Evolutionary conservation across 1,139 yeast genomes (phyloP).

Genomic region (Zygosaccharomyces sapae): DNA sequence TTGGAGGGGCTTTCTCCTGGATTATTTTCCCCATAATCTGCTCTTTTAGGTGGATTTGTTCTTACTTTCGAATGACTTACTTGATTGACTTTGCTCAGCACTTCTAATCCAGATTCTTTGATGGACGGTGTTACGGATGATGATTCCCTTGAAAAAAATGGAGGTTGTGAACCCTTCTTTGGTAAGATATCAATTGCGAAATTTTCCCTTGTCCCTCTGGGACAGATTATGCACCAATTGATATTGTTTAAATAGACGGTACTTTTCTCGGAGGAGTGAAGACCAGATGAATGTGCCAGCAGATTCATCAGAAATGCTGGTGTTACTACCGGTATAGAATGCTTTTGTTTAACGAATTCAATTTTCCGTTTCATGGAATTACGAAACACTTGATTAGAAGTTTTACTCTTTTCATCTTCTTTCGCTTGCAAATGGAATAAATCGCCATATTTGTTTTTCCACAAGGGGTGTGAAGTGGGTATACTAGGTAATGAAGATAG

Average conservation of each 20-base stretch:
- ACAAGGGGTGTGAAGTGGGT: conserved; percentile 32
- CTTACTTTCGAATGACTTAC: neutral
- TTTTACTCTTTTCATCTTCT: conserved; percentile 3
- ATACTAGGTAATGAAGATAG: conserved; percentile 40
- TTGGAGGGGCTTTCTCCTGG: neutral
- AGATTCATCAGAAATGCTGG: conserved; percentile 33
- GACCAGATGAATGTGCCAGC: conserved; percentile 18
- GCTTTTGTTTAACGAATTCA: conserved; percentile 45
- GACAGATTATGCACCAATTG: conserved; percentile 35
- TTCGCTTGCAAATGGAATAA: conserved; percentile 21
- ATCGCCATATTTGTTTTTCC: conserved; percentile 32
- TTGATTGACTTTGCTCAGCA: conserved; percentile 6
- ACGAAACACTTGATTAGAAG: conserved; percentile 27
- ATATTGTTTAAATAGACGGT: conserved; percentile 26
- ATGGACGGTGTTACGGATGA: conserved; percentile 2
- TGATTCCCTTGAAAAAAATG: neutral
- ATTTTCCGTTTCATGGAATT: conserved; percentile 36
- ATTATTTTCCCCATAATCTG: neutral
- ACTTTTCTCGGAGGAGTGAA: conserved; percentile 1
- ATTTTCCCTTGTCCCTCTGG: conserved; percentile 27
- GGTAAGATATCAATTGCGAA: conserved; percentile 17
- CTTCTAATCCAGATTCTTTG: conserved; percentile 7
- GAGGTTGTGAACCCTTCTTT: neutral
- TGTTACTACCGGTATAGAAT: conserved; percentile 39
- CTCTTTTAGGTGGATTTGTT: neutral